phyloP scores from a whole-genome alignment of 192 early-diverging fungal species.

The Linnemannia zychae region DNA sequence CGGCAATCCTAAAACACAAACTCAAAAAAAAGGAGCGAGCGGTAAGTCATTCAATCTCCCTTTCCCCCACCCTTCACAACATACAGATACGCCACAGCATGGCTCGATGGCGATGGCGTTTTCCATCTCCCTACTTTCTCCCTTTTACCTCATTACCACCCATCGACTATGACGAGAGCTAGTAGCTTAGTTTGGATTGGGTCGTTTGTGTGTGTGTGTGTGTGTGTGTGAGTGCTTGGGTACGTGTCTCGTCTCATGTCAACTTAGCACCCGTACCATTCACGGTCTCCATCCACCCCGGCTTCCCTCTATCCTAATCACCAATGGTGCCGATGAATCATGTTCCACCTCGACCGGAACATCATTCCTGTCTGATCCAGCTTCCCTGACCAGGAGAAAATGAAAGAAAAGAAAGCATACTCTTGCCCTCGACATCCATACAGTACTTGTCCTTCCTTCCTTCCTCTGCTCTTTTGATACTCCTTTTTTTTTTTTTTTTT shows the following conservation, averaged over 20 bases:
- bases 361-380: not conserved
- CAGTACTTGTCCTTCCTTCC: not conserved
- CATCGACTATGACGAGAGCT: not conserved
- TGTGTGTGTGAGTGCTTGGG: not conserved
- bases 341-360: constrained; percentile 1
- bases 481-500: not conserved
- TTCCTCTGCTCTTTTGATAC: not conserved
- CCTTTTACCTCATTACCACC: not conserved
- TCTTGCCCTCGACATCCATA: not conserved
- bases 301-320: not conserved
- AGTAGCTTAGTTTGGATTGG: not conserved
- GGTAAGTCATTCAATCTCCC: not conserved
- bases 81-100: not conserved
- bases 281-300: not conserved
- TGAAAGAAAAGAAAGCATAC: not conserved
- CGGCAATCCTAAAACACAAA: not conserved
- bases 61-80: not conserved
- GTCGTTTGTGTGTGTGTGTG: no score
- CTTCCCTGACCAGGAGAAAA: not conserved
- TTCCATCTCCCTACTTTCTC: not conserved
- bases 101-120: not conserved
- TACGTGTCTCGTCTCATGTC: not conserved
- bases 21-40: not conserved
- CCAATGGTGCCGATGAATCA: not conserved
- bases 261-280: not conserved